Conservation (phyloP, 257 asterid genomes). For the Datura wrightii region DNA sequence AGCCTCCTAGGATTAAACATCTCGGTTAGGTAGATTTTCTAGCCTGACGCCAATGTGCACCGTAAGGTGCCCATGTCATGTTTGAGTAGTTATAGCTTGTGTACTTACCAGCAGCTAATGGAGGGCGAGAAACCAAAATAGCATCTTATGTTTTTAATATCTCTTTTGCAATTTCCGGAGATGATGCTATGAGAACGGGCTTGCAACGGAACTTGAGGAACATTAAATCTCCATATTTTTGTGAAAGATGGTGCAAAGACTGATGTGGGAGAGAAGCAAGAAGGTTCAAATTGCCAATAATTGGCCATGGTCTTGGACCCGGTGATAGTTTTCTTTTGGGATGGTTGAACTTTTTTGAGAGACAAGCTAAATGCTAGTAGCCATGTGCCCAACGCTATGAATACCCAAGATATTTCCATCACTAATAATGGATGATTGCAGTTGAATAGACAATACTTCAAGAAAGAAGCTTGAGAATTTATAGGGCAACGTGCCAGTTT, state of each 20-base stretch:
- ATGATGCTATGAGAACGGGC: neutral
- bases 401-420: neutral
- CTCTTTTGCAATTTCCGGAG: slow-evolving; percentile 1
- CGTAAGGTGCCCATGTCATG: neutral
- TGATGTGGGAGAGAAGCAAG: neutral
- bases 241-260: neutral
- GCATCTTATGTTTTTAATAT: neutral
- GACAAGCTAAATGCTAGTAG: neutral
- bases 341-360: neutral
- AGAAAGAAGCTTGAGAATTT: neutral
- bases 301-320: slow-evolving; percentile 22
- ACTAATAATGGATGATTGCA: neutral
- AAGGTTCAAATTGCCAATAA: neutral
- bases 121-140: neutral
- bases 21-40: neutral
- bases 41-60: neutral
- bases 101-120: neutral
- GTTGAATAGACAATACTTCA: neutral
- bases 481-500: neutral
- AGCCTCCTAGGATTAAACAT: neutral
- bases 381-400: neutral
- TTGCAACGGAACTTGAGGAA: neutral
- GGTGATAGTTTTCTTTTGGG: neutral
- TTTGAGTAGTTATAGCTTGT: neutral
- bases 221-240: slow-evolving; percentile 16